Evolutionary conservation across 1,284 basidiomycete species (phyloP).

Genomic region (Anthracocystis panici-leucophaei): DNA sequence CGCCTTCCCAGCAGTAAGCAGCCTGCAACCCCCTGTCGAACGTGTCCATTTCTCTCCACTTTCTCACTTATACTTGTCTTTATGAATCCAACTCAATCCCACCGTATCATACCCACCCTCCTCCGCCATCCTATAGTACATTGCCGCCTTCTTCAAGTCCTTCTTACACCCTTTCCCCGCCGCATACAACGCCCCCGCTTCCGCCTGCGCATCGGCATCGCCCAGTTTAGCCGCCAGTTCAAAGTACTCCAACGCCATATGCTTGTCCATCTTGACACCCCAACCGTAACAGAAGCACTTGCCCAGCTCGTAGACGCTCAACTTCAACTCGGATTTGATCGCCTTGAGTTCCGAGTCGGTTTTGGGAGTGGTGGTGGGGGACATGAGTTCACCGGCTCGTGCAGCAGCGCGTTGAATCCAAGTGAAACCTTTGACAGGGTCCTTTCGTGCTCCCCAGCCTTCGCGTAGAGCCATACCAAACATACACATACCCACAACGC

Average conservation of each 20-base stretch:
- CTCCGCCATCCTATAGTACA: constrained; percentile 86
- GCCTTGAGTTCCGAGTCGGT: constrained; percentile 70
- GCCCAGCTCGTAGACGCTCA: constrained; percentile 90
- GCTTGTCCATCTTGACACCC: constrained; percentile 82
- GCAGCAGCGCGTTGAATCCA: constrained; percentile 87
- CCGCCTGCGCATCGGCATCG: constrained; percentile 84
- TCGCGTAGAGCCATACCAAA: constrained; percentile 88
- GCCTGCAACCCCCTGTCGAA: no score
- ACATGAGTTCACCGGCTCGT: constrained; percentile 81
- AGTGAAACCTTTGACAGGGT: constrained; percentile 77
- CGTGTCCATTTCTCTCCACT: no score
- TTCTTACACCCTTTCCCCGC: constrained; percentile 87
- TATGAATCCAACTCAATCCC: constrained; percentile 65
- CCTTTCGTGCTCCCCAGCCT: constrained; percentile 85
- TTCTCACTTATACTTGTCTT: constrained; percentile 63
- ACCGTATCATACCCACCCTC: constrained; percentile 63
- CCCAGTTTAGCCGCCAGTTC: constrained; percentile 84
- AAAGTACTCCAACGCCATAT: constrained; percentile 79
- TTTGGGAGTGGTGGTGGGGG: constrained; percentile 71
- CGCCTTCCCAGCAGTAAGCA: no score
- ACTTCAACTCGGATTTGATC: constrained; percentile 79
- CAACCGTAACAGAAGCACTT: constrained; percentile 92
- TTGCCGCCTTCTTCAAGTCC: constrained; percentile 84
- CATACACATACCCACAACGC: constrained; percentile 90
- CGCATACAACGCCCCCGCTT: constrained; percentile 82